phyloP scores from a whole-genome alignment of 2,329 filamentous ascomycete species.

The Gnomoniopsis sp. region DNA sequence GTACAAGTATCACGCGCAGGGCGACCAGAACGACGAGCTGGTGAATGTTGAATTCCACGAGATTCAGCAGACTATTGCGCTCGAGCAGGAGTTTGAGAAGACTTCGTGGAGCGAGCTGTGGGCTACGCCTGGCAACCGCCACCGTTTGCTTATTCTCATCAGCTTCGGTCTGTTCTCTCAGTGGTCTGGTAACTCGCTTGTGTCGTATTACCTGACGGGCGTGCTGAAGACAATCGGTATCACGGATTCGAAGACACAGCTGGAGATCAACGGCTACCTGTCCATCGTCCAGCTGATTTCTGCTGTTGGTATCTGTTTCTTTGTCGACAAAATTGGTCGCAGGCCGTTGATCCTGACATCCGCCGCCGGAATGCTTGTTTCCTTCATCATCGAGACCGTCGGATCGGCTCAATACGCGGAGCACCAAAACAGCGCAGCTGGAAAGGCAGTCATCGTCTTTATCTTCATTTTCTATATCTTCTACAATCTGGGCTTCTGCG shows the following conservation, averaged over 20 bases:
- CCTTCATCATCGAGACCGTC: constrained; percentile 24
- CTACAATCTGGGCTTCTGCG: constrained; percentile 26
- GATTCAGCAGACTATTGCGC: constrained; percentile 39
- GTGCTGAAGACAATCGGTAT: constrained; percentile 34
- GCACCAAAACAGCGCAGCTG: constrained; percentile 24
- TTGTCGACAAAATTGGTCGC: constrained; percentile 25
- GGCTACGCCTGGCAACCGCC: constrained; percentile 50
- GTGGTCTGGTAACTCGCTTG: constrained; percentile 52
- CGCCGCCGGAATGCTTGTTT: constrained; percentile 21
- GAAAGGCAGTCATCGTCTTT: constrained; percentile 24
- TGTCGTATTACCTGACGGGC: constrained; percentile 36
- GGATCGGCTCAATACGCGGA: constrained; percentile 21
- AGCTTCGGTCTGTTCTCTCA: constrained; percentile 54
- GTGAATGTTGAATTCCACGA: constrained; percentile 39
- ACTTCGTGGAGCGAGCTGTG: constrained; percentile 43
- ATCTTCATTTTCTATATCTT: constrained; percentile 26
- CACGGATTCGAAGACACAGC: constrained; percentile 28
- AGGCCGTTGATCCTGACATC: constrained; percentile 25
- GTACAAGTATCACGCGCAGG: constrained; percentile 33
- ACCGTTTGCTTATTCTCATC: constrained; percentile 50
- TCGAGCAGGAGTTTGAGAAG: constrained; percentile 43
- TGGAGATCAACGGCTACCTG: constrained; percentile 25
- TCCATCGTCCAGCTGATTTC: constrained; percentile 23
- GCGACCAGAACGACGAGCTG: constrained; percentile 34
- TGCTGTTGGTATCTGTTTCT: constrained; percentile 23